Base-by-base conservation (phyloP, 495 filamentous ascomycete species). In the Neurospora sp. region DNA sequence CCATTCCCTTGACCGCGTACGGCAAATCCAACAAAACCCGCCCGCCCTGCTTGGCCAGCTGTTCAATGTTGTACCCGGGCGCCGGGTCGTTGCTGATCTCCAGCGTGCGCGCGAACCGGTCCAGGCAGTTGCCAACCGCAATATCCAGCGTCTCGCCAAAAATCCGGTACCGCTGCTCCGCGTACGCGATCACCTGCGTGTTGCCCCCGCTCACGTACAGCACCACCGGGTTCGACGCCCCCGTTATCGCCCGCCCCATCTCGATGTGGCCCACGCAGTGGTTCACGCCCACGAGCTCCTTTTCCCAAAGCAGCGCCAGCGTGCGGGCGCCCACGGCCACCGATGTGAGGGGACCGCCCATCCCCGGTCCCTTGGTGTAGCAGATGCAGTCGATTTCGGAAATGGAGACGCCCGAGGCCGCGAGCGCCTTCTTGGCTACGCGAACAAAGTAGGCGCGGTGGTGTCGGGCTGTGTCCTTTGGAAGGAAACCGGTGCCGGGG, bases 201-300 rank as follows among this genome's bases (percentile, higher is more conserved):
- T 99, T 99, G 71, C 96, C 96, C 72, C 96, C 96, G 20, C 91
- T 94, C 41, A 99, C 96, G 84, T 99, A 99, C 59, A 99, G 85
- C 38, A 99, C 96, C 37, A 98, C 92, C 1, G 96, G 96, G 82
- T 98, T 94, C n/a, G 85, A 79, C 16, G 96, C 93, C 72, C 92
- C 92, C 23, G 96, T 99, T 80, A 99, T 97, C 70, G 92, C 88
- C 44, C 96, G 88, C 37, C 96, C 96, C 96, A 99, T 99, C 85
- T 99, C 96, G 69, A 99, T 98, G 91, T 94, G 96, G 71, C 96
- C 96, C 48, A 99, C 91, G 82, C 96, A 99, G 82, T 99, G 96
- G 82, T 99, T 99, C 14, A 99, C 96, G 20, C 92, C 94, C 4
- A 99, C 90, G 23, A 99, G 84, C 23, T 88, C 85, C 80, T 94